Evolutionary conservation across 441 rosid species (phyloP).

Genomic region (Adansonia madagascariensis): DNA sequence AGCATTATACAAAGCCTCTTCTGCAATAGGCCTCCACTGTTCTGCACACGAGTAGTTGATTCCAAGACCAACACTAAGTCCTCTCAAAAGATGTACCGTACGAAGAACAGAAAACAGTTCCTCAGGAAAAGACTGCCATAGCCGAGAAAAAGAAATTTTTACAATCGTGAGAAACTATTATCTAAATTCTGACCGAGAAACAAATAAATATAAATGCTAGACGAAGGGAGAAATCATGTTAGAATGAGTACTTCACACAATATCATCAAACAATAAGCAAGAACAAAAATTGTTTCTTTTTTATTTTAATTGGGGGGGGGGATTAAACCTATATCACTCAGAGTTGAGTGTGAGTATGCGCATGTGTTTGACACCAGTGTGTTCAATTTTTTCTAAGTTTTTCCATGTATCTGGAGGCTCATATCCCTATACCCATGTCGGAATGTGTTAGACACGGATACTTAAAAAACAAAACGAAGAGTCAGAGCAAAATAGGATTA

Average conservation of each 20-base stretch:
- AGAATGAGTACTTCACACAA: background rate
- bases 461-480: no score
- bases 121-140: constrained; percentile 79
- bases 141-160: constrained; percentile 1
- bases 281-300: no score
- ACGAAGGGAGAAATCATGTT: constrained; percentile 6
- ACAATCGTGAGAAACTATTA: background rate
- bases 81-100: constrained; percentile 82
- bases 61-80: constrained; percentile 91
- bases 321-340: background rate
- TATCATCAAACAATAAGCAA: constrained; percentile 7
- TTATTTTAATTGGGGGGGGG: background rate
- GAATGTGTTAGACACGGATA: no score
- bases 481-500: no score
- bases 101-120: constrained; percentile 87
- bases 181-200: background rate
- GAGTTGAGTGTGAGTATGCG: no score
- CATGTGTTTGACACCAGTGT: no score
- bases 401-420: no score
- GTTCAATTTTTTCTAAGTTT: no score
- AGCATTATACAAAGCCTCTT: constrained; percentile 71
- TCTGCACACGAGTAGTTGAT: constrained; percentile 81
- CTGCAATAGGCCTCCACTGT: constrained; percentile 89
- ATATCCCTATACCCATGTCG: no score
- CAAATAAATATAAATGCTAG: background rate